phyloP scores from a whole-genome alignment of 2,329 filamentous ascomycete species.

The Dendryphion nanum region DNA sequence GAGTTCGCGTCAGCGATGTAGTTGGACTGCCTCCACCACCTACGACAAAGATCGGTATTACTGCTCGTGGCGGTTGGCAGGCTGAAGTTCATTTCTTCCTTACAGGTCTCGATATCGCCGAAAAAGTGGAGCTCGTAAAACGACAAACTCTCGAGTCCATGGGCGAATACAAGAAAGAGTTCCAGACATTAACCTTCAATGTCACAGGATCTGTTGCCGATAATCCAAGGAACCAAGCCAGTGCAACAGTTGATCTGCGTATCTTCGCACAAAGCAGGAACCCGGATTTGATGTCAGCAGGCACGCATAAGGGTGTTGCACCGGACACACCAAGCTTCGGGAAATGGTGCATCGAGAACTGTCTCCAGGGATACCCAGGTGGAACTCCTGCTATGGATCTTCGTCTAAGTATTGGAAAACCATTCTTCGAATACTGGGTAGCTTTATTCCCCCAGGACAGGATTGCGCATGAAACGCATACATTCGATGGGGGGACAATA shows the following conservation, averaged over 20 bases:
- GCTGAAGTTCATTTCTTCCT: conserved; percentile 25
- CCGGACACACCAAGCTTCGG: conserved; percentile 10
- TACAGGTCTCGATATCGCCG: conserved; percentile 27
- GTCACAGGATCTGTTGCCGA: conserved; percentile 25
- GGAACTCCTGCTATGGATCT: conserved; percentile 30
- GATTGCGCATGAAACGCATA: conserved; percentile 10
- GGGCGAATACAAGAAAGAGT: conserved; percentile 10
- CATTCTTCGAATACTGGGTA: conserved; percentile 28
- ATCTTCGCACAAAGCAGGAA: conserved; percentile 23
- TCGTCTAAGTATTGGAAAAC: conserved; percentile 19
- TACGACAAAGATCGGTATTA: conserved; percentile 46
- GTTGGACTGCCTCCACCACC: conserved; percentile 45
- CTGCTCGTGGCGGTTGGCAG: conserved; percentile 27
- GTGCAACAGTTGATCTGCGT: conserved; percentile 38
- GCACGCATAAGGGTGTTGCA: conserved; percentile 9
- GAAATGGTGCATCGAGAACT: conserved; percentile 13
- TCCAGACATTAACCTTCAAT: conserved; percentile 23
- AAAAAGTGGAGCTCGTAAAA: conserved; percentile 23
- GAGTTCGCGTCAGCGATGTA: conserved; percentile 38
- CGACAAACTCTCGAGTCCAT: conserved; percentile 17
- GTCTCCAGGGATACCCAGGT: conserved; percentile 42
- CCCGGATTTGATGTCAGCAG: conserved; percentile 13
- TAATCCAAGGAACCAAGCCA: conserved; percentile 32
- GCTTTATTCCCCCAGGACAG: conserved; percentile 20
- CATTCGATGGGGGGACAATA: conserved; percentile 6